Percentiles rank a stretch among this genome's conserved stretches.
Conservation (phyloP, 1,284 basidiomycete species). For the Omphalotus olearius region DNA sequence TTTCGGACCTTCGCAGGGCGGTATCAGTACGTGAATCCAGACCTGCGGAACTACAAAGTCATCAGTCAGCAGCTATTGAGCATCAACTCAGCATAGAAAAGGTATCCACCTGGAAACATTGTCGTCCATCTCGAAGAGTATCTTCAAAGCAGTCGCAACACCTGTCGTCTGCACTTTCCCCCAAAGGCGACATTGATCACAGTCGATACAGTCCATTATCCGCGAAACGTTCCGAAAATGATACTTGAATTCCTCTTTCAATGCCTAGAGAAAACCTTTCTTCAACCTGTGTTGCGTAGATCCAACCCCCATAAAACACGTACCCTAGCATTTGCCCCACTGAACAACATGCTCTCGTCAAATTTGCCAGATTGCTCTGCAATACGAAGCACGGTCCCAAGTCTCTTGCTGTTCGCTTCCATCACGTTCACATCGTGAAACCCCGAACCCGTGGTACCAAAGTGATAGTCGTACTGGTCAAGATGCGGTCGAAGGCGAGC, state of each 20-base stretch:
- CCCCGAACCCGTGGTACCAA: slow-evolving; percentile 56
- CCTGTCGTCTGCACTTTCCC: slow-evolving; percentile 96
- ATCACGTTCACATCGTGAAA: slow-evolving; percentile 67
- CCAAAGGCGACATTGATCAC: slow-evolving; percentile 99
- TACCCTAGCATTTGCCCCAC: slow-evolving; percentile 82
- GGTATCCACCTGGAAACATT: slow-evolving; percentile 70
- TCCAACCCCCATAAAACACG: slow-evolving; percentile 19
- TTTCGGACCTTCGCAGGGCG: slow-evolving; percentile 86
- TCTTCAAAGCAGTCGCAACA: slow-evolving; percentile 91
- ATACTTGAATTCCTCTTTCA: slow-evolving; percentile 94
- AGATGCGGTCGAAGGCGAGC: slow-evolving; percentile 86
- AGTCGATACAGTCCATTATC: slow-evolving; percentile 99
- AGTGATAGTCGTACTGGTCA: slow-evolving; percentile 72
- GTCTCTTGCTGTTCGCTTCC: slow-evolving; percentile 23
- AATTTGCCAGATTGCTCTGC: slow-evolving; percentile 72
- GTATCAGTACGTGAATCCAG: slow-evolving; percentile 59
- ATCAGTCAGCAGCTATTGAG: neutral
- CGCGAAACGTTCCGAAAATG: slow-evolving; percentile 96
- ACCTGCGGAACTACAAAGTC: neutral
- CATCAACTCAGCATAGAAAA: neutral
- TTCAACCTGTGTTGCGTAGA: neutral
- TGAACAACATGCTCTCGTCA: slow-evolving; percentile 84
- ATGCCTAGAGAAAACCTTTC: slow-evolving; percentile 33
- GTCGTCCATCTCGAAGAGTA: slow-evolving; percentile 93
- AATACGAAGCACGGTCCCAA: slow-evolving; percentile 63